A percentile compares a stretch with the other conserved stretches of the same genome.
Evolutionary conservation across 129 eudicot genomes (phyloP).

Genomic region (Silybum marianum): DNA sequence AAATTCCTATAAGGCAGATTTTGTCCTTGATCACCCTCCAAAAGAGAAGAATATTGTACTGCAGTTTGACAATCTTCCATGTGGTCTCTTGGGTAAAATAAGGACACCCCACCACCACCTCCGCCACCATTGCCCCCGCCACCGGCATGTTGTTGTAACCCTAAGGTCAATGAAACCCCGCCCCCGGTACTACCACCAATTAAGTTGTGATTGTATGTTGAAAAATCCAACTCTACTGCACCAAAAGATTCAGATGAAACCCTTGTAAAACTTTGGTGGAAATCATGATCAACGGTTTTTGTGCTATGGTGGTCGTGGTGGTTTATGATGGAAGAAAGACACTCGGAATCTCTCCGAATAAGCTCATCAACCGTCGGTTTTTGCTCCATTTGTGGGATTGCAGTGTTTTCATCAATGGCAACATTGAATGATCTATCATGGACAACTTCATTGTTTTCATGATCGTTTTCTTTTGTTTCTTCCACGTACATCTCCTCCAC

Average conservation of each 20-base stretch:
- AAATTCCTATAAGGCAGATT: constrained; percentile 80
- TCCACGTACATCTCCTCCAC: constrained; percentile 97
- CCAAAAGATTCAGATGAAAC: constrained; percentile 50
- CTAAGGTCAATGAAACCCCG: constrained; percentile 87
- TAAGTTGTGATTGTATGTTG: constrained; percentile 62
- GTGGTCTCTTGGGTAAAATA: constrained; percentile 69
- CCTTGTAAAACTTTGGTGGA: constrained; percentile 50
- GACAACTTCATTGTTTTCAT: constrained; percentile 38
- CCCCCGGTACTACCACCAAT: constrained; percentile 40
- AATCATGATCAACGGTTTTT: constrained; percentile 32
- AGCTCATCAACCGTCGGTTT: constrained; percentile 79
- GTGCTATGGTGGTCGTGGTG: constrained; percentile 43
- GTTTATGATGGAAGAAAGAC: constrained; percentile 74
- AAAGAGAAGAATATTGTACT: constrained; percentile 78
- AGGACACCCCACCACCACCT: constrained; percentile 57
- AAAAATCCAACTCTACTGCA: constrained; percentile 67
- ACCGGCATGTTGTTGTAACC: constrained; percentile 78
- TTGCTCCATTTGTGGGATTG: constrained; percentile 45
- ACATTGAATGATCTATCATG: constrained; percentile 33
- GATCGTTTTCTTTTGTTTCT: constrained; percentile 67
- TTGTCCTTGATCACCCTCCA: constrained; percentile 81
- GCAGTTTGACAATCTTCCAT: constrained; percentile 75
- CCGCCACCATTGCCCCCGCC: constrained; percentile 41
- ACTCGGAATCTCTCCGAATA: constrained; percentile 62
- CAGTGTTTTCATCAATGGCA: constrained; percentile 35